phyloP scores from a whole-genome alignment of 192 early-diverging fungal genomes.

The Lunasporangiospora selenospora region DNA sequence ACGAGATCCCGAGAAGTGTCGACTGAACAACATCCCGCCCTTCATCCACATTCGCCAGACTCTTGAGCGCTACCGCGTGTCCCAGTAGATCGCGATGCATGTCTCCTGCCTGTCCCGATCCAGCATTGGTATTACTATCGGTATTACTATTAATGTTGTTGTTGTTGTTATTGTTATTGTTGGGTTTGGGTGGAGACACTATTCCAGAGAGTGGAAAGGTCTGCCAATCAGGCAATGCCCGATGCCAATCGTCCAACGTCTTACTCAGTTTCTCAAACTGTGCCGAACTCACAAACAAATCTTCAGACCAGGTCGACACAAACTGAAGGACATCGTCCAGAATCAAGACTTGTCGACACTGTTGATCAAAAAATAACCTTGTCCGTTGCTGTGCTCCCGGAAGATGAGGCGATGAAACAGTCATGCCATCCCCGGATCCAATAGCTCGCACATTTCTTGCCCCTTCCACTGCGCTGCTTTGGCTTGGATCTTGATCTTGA shows the following conservation, averaged over 20 bases:
- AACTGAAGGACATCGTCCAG: slow-evolving; percentile 41
- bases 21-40: slow-evolving; percentile 40
- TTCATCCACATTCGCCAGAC: slow-evolving; percentile 15
- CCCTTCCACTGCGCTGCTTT: no score
- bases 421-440: slow-evolving; percentile 2
- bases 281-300: slow-evolving; percentile 34
- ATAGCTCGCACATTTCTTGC: slow-evolving; percentile 1
- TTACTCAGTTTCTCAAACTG: slow-evolving; percentile 43
- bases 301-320: slow-evolving; percentile 34
- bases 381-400: slow-evolving; percentile 32
- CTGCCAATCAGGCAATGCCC: slow-evolving; percentile 34
- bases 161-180: slow-evolving; percentile 1
- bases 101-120: not conserved
- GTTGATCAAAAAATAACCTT: slow-evolving; percentile 37
- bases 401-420: not conserved
- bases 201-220: slow-evolving; percentile 39
- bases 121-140: not conserved
- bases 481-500: no score
- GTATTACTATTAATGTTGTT: not conserved
- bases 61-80: not conserved
- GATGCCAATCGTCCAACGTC: slow-evolving; percentile 38
- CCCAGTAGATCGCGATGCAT: no score
- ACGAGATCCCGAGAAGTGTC: slow-evolving; percentile 28
- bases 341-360: slow-evolving; percentile 37
- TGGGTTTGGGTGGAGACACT: not conserved